A percentile compares a stretch with the other conserved stretches of the same genome.
Evolutionary conservation across 2,329 filamentous ascomycete species (phyloP).

Genomic region (Proliferodiscus dingleyae): DNA sequence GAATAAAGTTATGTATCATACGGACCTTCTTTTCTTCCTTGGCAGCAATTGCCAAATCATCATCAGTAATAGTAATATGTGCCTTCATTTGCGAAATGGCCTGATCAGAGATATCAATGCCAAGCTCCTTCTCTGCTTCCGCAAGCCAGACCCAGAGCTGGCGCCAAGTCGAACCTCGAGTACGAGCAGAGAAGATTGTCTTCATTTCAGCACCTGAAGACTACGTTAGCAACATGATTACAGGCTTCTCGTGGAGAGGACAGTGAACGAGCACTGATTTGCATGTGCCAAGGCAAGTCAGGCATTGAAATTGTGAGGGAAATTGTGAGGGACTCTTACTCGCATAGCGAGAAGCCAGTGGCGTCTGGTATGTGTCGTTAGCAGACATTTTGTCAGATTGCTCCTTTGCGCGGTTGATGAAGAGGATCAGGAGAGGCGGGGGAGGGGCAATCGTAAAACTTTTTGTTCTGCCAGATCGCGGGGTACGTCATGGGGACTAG

Average conservation of each 20-base stretch:
- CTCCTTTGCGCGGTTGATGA: too few species aligned
- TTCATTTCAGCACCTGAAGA: slow-evolving; percentile 58
- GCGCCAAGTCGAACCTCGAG: slow-evolving; percentile 73
- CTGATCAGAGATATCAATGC: slow-evolving; percentile 66
- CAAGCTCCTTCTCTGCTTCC: slow-evolving; percentile 75
- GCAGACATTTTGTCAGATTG: slow-evolving; percentile 25
- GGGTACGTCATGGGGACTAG: too few species aligned
- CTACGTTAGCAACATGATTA: too few species aligned
- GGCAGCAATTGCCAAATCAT: slow-evolving; percentile 68
- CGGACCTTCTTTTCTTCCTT: slow-evolving; percentile 63
- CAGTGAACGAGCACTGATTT: too few species aligned
- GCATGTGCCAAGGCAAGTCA: too few species aligned
- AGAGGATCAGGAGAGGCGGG: too few species aligned
- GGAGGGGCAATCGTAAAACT: too few species aligned
- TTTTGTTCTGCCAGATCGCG: too few species aligned
- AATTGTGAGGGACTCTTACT: slow-evolving; percentile 25
- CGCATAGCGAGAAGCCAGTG: slow-evolving; percentile 68
- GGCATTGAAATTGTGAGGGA: background rate
- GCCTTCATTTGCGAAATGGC: slow-evolving; percentile 72
- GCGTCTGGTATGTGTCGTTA: slow-evolving; percentile 59
- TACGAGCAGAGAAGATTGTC: slow-evolving; percentile 72
- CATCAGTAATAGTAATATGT: slow-evolving; percentile 65
- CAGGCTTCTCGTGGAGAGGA: too few species aligned
- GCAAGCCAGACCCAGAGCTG: slow-evolving; percentile 69
- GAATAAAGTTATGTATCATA: background rate